Percentiles rank a stretch among this genome's conserved stretches.
phyloP scores from a whole-genome alignment of 768 basidiomycete species.

The Suillus subaureus region DNA sequence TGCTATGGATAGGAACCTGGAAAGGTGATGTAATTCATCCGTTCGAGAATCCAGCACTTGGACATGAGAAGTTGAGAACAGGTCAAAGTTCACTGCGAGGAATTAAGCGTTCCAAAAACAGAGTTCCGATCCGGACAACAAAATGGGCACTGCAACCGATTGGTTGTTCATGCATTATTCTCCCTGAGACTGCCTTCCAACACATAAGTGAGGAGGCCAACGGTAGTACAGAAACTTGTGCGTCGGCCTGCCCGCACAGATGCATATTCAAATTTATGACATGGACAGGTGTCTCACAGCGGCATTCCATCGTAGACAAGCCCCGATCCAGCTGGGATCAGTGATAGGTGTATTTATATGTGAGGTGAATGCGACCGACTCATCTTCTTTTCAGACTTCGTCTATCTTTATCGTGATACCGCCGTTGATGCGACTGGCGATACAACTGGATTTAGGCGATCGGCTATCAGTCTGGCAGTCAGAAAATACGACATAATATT shows the following conservation, averaged over 20 bases:
- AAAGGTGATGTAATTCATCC: too few species aligned
- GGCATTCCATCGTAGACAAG: neutral
- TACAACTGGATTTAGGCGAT: neutral
- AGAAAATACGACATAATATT: neutral
- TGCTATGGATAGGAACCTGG: neutral
- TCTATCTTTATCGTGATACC: neutral
- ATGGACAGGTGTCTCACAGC: neutral
- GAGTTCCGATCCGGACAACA: neutral
- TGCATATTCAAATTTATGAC: neutral
- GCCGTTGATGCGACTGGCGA: neutral
- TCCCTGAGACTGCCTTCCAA: neutral
- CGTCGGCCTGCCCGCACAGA: neutral
- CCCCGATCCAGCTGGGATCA: neutral
- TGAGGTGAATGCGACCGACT: neutral
- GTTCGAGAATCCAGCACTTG: neutral
- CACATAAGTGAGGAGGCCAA: neutral
- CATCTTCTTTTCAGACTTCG: neutral
- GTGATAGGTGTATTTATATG: neutral
- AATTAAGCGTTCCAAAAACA: slow-evolving; percentile 1
- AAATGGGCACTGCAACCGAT: neutral
- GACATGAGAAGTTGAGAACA: neutral
- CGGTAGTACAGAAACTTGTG: neutral
- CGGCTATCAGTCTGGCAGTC: neutral
- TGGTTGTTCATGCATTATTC: neutral
- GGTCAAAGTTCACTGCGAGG: neutral